A percentile compares a stretch with the other conserved stretches of the same genome.
phyloP scores from a whole-genome alignment of 2,329 filamentous ascomycete species.

The Aspergillus floridensis region DNA sequence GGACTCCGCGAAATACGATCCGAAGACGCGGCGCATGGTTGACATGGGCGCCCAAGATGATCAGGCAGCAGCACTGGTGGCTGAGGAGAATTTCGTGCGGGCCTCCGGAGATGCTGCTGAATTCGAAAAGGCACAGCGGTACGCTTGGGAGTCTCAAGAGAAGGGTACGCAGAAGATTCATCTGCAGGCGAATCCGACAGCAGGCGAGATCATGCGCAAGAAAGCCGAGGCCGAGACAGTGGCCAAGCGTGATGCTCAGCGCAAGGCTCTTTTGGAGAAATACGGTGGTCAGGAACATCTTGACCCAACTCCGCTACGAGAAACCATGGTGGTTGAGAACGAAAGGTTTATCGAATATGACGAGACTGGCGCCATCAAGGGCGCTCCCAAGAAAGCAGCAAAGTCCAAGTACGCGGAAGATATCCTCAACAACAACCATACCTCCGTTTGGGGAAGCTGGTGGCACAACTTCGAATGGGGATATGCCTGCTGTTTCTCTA shows the following conservation, averaged over 20 bases:
- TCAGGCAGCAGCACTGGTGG: constrained; percentile 76
- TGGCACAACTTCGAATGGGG: constrained; percentile 96
- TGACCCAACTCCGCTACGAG: constrained; percentile 61
- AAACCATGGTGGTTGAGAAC: constrained; percentile 70
- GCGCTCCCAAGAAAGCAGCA: constrained; percentile 69
- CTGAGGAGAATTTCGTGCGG: constrained; percentile 88
- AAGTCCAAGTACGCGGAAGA: constrained; percentile 94
- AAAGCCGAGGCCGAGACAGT: constrained; percentile 74
- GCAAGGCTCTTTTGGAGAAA: constrained; percentile 71
- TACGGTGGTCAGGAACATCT: constrained; percentile 71
- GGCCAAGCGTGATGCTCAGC: constrained; percentile 63
- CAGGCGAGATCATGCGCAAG: constrained; percentile 79
- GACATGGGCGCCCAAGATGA: constrained; percentile 78
- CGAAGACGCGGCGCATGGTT: constrained; percentile 89
- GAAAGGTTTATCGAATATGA: constrained; percentile 94
- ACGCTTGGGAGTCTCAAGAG: constrained; percentile 96
- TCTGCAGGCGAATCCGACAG: constrained; percentile 93
- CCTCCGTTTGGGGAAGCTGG: constrained; percentile 93
- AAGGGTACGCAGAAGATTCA: constrained; percentile 76
- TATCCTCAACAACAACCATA: constrained; percentile 85
- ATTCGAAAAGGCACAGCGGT: constrained; percentile 83
- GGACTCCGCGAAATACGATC: constrained; percentile 96
- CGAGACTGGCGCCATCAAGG: constrained; percentile 83
- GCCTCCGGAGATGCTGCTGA: constrained; percentile 87
- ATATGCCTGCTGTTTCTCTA: constrained; percentile 91